Evolutionary conservation across 225 moss, liverwort and hornwort species (phyloP), one percentile per base, ranked within the genome.

Genomic region (Pseudisothecium myosuroides): DNA sequence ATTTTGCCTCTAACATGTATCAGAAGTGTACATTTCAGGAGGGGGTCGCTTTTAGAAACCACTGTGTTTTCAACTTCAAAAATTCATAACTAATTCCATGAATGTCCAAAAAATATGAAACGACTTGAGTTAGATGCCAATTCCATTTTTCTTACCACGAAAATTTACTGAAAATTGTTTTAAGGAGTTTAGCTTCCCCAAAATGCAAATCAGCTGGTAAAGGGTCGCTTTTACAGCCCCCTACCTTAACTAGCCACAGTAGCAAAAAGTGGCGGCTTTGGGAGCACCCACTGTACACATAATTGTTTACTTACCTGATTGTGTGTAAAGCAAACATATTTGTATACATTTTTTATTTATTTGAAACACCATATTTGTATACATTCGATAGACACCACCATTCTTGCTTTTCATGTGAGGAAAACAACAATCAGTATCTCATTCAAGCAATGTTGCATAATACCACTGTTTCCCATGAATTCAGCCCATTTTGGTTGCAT

Each of bases 171-270:
- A n/a, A n/a, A n/a, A n/a, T n/a, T n/a, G n/a, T n/a, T n/a, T n/a
- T n/a, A n/a, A n/a, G n/a, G n/a, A n/a, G n/a, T n/a, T n/a, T n/a
- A n/a, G n/a, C n/a, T n/a, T n/a, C n/a, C n/a, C n/a, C n/a, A n/a
- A n/a, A n/a, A n/a, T n/a, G n/a, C n/a, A n/a, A n/a, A n/a, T n/a
- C n/a, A n/a, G n/a, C n/a, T n/a, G n/a, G n/a, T n/a, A n/a, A n/a
- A n/a, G n/a, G n/a, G n/a, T n/a, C n/a, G n/a, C n/a, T n/a, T n/a
- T n/a, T n/a, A n/a, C n/a, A n/a, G n/a, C n/a, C n/a, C n/a, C n/a
- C n/a, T n/a, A n/a, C n/a, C n/a, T n/a, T n/a, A 47, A 17, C 6
- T 47, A 2, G 2, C 6, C 18, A 7, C 29, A 47, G 1, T 6
- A 75, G 0, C 17, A 5, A 47, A 47, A 29, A 28, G 6, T 29